These are phyloP conservation scores for Fusarium transvaalense DNA, from an alignment of 2,329 filamentous ascomycete genomes.

Conservation along the genomic window DNA sequence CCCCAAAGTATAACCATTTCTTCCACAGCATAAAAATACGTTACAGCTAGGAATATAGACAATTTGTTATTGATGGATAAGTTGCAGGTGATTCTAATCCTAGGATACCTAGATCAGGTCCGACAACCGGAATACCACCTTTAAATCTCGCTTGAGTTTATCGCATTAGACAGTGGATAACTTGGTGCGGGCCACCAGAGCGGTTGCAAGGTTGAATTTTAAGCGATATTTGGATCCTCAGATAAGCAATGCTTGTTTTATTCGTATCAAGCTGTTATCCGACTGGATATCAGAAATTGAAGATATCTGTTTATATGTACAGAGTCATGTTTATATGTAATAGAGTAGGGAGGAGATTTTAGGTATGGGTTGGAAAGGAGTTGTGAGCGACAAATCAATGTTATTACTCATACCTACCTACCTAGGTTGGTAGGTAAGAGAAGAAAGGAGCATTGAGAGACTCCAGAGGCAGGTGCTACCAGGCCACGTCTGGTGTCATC, in stretches of 20 bases:
- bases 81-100: slow-evolving; percentile 1
- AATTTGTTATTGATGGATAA: not conserved
- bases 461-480: not conserved
- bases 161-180: slow-evolving; percentile 7
- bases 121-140: slow-evolving; percentile 5
- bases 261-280: not conserved
- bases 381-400: too few relatives aligned
- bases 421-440: not conserved
- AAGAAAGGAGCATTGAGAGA: not conserved
- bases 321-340: not conserved
- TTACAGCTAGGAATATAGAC: not conserved
- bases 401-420: too few relatives aligned
- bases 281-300: not conserved
- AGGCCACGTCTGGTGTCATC: not conserved
- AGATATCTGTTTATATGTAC: not conserved
- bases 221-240: slow-evolving; percentile 35
- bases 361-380: too few relatives aligned
- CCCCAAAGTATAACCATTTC: not conserved
- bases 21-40: not conserved
- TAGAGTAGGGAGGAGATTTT: not conserved
- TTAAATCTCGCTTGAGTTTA: slow-evolving; percentile 15
- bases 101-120: slow-evolving; percentile 4
- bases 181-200: not conserved
- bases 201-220: slow-evolving; percentile 3
- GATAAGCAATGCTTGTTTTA: slow-evolving; percentile 13